Evolutionary conservation across 177 flowering plant species (phyloP), one percentile per base, ranked within the genome.

Genomic region (Tripterygium wilfordii): DNA sequence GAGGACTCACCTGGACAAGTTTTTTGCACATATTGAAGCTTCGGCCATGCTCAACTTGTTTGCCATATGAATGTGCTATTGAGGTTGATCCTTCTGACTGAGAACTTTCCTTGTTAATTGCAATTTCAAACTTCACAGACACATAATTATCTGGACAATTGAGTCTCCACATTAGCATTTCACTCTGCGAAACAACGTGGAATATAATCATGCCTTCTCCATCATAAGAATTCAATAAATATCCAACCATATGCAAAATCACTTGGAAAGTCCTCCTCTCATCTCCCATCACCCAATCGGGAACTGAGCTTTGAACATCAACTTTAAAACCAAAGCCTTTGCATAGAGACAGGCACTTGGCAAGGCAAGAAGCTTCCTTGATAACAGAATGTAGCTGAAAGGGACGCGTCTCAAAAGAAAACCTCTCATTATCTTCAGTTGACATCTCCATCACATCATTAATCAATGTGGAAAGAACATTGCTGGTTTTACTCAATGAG

Each of bases 191-290:
- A 9, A 28, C 45, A 36, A 75, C 76, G 45, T 70, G 64, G n/a
- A 78, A 67, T n/a, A 42, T 19, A 4, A 72, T 42, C 27, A 53
- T 51, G 5, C 71, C 73, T 10, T 57, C 54, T 38, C 58, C 55
- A n/a, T 54, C 43, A 42, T 42, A 48, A 16, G 36, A 16, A 38
- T 60, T 52, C 60, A 78, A 51, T n/a, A 78, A 41, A 49, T 65
- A 46, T 18, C 78, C 80, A 27, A 70, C 69, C 78, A 75, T 75
- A 52, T 78, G 76, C 54, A 75, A 45, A 48, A 78, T 62, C 39
- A 78, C 75, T 51, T 78, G 83, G 54, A 78, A 75, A 21, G 70
- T 49, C 47, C 83, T 69, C 33, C 29, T 61, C 50, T 78, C 83
- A 45, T 75, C 83, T 5, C 83, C 83, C 22, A 75, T 48, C 30